phyloP scores from a whole-genome alignment of 192 early-diverging fungal genomes.

The Chytriomyces sp. region DNA sequence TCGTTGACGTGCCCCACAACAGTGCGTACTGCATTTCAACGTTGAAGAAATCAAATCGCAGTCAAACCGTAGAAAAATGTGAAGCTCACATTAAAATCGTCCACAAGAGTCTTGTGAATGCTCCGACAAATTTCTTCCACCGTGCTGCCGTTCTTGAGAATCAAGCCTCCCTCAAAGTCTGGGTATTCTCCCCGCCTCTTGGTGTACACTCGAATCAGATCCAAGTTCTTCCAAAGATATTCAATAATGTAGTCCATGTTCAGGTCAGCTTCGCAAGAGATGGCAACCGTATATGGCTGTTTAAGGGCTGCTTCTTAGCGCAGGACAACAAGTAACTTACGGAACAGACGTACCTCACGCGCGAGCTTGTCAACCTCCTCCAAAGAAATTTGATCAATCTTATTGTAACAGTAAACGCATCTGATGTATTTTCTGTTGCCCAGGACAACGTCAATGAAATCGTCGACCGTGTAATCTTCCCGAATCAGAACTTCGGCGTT shows the following conservation, averaged over 20 bases:
- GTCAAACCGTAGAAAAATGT: not conserved
- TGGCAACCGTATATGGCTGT: slow-evolving; percentile 84
- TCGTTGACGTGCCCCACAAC: slow-evolving; percentile 95
- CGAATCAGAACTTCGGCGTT: slow-evolving; percentile 97
- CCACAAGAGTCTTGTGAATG: slow-evolving; percentile 85
- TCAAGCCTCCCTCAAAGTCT: slow-evolving; percentile 89
- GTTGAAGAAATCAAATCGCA: not conserved
- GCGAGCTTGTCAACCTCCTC: slow-evolving; percentile 94
- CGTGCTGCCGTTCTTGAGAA: slow-evolving; percentile 66
- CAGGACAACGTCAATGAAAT: slow-evolving; percentile 98
- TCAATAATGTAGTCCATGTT: slow-evolving; percentile 92
- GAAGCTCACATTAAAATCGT: slow-evolving; percentile 70
- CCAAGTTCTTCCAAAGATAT: slow-evolving; percentile 86
- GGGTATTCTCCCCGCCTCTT: slow-evolving; percentile 94
- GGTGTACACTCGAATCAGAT: slow-evolving; percentile 92
- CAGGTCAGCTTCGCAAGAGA: slow-evolving; percentile 87
- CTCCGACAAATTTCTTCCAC: slow-evolving; percentile 69
- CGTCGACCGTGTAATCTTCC: slow-evolving; percentile 94
- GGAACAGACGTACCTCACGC: slow-evolving; percentile 48
- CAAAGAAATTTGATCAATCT: slow-evolving; percentile 92
- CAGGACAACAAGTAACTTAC: not conserved
- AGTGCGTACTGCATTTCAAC: slow-evolving; percentile 72
- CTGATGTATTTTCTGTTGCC: slow-evolving; percentile 95
- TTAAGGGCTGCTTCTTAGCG: not conserved
- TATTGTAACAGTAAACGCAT: slow-evolving; percentile 95